phyloP scores from a whole-genome alignment of 768 basidiomycete species.

The Kwoniella sp. region DNA sequence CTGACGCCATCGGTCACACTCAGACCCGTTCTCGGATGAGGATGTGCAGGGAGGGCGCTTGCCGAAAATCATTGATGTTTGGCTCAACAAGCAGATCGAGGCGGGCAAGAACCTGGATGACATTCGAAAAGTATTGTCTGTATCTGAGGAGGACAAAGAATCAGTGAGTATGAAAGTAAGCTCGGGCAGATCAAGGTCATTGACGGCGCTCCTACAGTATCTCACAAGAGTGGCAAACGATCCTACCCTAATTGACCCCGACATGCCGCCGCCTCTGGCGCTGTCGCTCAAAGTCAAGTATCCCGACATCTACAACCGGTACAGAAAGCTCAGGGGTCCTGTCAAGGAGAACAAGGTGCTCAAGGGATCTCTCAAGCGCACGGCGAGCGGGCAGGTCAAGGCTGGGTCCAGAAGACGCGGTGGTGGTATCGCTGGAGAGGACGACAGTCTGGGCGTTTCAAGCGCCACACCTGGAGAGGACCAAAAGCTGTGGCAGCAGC shows the following conservation, averaged over 20 bases:
- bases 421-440: too few species aligned
- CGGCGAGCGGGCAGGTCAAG: conserved; percentile 9
- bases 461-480: too few species aligned
- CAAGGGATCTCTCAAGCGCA: conserved; percentile 7
- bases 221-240: conserved; percentile 17
- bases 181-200: not conserved
- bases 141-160: conserved; percentile 35
- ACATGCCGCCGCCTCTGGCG: conserved; percentile 34
- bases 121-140: conserved; percentile 28
- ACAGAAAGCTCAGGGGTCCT: conserved; percentile 37
- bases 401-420: conserved; percentile 1
- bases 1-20: not conserved
- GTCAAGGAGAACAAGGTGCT: conserved; percentile 22
- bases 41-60: conserved; percentile 28
- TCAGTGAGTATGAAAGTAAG: too few species aligned
- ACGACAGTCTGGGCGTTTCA: too few species aligned
- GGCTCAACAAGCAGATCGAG: conserved; percentile 35
- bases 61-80: conserved; percentile 36
- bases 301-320: conserved; percentile 45
- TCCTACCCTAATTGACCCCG: conserved; percentile 13
- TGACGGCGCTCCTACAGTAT: conserved; percentile 2
- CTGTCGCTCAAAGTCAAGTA: conserved; percentile 38
- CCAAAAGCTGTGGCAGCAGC: not conserved
- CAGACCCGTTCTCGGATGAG: conserved; percentile 36
- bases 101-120: conserved; percentile 29